Percentiles rank a stretch among this genome's conserved stretches.
These are phyloP conservation scores for Colletotrichum salicis DNA, from an alignment of 2,329 filamentous ascomycete genomes.

Conservation along the genomic window DNA sequence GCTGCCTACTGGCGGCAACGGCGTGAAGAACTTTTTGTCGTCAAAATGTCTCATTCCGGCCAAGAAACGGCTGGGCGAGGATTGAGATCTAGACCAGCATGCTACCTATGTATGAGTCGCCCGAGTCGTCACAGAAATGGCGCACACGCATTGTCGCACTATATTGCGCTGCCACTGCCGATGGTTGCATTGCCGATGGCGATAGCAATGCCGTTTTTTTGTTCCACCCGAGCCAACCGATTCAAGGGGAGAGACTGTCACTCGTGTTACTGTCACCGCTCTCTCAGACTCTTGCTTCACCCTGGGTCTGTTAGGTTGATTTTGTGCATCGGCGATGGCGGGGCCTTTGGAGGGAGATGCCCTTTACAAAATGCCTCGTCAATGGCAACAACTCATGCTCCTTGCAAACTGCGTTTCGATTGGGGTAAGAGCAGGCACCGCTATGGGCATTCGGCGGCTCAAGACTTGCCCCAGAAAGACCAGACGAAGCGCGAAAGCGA, in stretches of 20 bases:
- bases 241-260: neutral
- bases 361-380: neutral
- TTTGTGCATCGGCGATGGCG: slow-evolving; percentile 21
- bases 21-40: slow-evolving; percentile 18
- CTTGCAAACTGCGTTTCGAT: slow-evolving; percentile 26
- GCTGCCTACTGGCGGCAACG: slow-evolving; percentile 2
- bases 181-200: slow-evolving; percentile 28
- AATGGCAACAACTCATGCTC: neutral
- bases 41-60: slow-evolving; percentile 25
- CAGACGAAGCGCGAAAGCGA: neutral
- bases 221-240: slow-evolving; percentile 6
- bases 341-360: neutral
- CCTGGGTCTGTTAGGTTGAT: neutral
- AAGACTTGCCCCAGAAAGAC: neutral
- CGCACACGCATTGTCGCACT: slow-evolving; percentile 17
- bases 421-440: slow-evolving; percentile 29
- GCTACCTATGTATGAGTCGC: neutral
- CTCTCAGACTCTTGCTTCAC: neutral
- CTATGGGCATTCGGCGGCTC: slow-evolving; percentile 19
- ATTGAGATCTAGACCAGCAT: neutral
- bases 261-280: slow-evolving; percentile 4
- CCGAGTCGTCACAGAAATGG: slow-evolving; percentile 1
- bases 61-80: neutral
- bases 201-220: neutral
- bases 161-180: neutral